Evolutionary conservation across 2,329 filamentous ascomycete genomes (phyloP).

Genomic region (Pseudopithomyces chartarum): DNA sequence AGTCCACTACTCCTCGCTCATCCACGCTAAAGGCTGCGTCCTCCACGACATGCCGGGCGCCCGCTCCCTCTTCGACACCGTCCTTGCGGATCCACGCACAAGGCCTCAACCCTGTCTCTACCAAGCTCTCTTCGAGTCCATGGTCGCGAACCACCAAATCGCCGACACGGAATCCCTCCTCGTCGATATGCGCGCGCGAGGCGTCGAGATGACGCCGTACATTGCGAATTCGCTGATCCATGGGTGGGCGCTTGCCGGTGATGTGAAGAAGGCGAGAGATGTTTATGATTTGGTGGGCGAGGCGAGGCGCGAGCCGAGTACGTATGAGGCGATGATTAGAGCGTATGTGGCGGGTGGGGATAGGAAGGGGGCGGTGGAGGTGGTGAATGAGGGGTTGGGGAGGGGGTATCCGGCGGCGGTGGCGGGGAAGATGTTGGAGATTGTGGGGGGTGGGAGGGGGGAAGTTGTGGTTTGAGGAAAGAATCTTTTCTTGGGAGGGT

Average conservation of each 20-base stretch:
- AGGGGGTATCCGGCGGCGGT: slow-evolving; percentile 92
- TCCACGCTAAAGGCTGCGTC: slow-evolving; percentile 94
- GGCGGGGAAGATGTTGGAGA: slow-evolving; percentile 88
- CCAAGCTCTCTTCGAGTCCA: slow-evolving; percentile 94
- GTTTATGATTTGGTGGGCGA: slow-evolving; percentile 81
- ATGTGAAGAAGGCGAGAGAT: slow-evolving; percentile 76
- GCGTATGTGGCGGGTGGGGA: slow-evolving; percentile 87
- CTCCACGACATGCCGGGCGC: slow-evolving; percentile 89
- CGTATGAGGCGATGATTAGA: slow-evolving; percentile 97
- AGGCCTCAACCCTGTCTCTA: slow-evolving; percentile 84
- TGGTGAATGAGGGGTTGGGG: slow-evolving; percentile 88
- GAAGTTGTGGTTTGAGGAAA: slow-evolving; percentile 20
- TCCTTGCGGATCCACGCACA: slow-evolving; percentile 70
- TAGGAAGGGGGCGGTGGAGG: slow-evolving; percentile 72
- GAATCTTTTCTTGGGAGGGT: too few relatives aligned
- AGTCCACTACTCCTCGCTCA: slow-evolving; percentile 93
- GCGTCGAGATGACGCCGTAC: slow-evolving; percentile 90
- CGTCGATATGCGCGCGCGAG: slow-evolving; percentile 71
- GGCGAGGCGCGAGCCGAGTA: slow-evolving; percentile 89
- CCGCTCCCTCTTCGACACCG: slow-evolving; percentile 78
- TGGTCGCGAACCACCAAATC: slow-evolving; percentile 93
- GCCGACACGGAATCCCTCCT: slow-evolving; percentile 72
- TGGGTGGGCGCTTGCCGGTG: slow-evolving; percentile 86
- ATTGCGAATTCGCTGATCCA: slow-evolving; percentile 98
- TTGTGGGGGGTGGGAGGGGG: slow-evolving; percentile 60